Percentiles rank a stretch among this genome's conserved stretches.
phyloP scores from a whole-genome alignment of 768 basidiomycete genomes.

The Pleurotus eryngii region DNA sequence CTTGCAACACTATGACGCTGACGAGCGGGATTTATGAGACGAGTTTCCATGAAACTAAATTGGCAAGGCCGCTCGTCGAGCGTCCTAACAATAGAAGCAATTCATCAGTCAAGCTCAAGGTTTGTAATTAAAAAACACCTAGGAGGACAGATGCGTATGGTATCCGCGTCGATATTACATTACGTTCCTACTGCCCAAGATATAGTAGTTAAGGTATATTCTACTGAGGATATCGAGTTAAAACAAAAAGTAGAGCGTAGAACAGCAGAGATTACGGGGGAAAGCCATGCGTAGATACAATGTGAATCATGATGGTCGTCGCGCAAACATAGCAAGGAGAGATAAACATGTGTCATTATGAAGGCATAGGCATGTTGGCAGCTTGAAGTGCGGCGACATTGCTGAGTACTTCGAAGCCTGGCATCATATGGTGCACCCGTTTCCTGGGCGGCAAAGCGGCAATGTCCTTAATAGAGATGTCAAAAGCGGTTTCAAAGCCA shows the following conservation, averaged over 20 bases:
- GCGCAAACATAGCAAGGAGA: slow-evolving; percentile 10
- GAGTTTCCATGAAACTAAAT: no score
- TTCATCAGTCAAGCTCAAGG: no score
- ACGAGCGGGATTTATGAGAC: not conserved
- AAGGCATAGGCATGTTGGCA: slow-evolving; percentile 52
- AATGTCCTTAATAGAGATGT: slow-evolving; percentile 39
- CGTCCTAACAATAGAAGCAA: no score
- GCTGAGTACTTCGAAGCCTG: slow-evolving; percentile 52
- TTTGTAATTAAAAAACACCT: no score
- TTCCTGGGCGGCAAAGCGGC: slow-evolving; percentile 57
- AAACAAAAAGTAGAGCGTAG: not conserved
- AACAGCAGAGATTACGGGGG: not conserved
- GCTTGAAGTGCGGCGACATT: slow-evolving; percentile 48
- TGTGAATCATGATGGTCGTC: slow-evolving; percentile 15
- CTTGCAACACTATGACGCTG: not conserved
- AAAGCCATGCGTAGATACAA: slow-evolving; percentile 7
- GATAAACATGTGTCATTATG: slow-evolving; percentile 27
- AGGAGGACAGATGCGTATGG: not conserved
- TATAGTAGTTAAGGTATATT: not conserved
- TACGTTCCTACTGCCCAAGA: slow-evolving; percentile 4
- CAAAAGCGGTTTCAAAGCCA: slow-evolving; percentile 14
- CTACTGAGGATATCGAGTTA: slow-evolving; percentile 5
- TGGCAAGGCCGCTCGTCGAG: no score
- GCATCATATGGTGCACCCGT: slow-evolving; percentile 64
- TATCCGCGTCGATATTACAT: slow-evolving; percentile 2